Conservation (phyloP, 1,139 yeast species). For the Wickerhamomyces sp. region DNA sequence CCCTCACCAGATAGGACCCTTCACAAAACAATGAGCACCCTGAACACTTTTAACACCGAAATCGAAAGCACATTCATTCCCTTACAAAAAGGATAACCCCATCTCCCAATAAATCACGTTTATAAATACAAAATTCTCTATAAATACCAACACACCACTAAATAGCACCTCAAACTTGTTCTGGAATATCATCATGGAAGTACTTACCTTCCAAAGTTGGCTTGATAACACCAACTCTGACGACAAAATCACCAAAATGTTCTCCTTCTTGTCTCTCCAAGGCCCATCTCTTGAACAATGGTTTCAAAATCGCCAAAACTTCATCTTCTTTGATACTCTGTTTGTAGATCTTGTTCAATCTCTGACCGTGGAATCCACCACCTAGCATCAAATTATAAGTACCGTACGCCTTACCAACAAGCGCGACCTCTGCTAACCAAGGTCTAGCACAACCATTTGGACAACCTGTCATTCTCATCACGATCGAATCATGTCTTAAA, state of each 20-base stretch:
- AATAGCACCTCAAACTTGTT: constrained; percentile 23
- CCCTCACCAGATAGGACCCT: too few species aligned
- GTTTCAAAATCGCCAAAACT: constrained; percentile 69
- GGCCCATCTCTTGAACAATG: constrained; percentile 92
- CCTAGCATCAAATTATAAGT: constrained; percentile 94
- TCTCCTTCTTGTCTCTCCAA: constrained; percentile 86
- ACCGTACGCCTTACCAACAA: constrained; percentile 92
- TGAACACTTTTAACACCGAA: too few species aligned
- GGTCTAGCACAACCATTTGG: constrained; percentile 99
- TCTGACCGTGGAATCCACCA: constrained; percentile 93
- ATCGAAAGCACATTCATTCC: too few species aligned
- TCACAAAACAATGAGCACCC: not conserved
- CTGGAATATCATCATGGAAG: constrained; percentile 93
- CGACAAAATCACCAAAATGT: constrained; percentile 91
- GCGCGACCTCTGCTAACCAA: constrained; percentile 94
- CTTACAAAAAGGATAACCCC: too few species aligned
- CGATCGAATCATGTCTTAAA: constrained; percentile 88
- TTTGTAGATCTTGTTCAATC: constrained; percentile 85
- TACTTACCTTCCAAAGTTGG: constrained; percentile 88
- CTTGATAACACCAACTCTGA: constrained; percentile 80
- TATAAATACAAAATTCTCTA: too few species aligned
- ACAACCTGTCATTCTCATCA: constrained; percentile 99
- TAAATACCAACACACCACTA: too few species aligned
- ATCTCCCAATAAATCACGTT: too few species aligned
- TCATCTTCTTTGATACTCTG: constrained; percentile 90